Evolutionary conservation across 345 rosid genomes (phyloP), one percentile per base, ranked within the genome.

Genomic region (Lepidium didymum): DNA sequence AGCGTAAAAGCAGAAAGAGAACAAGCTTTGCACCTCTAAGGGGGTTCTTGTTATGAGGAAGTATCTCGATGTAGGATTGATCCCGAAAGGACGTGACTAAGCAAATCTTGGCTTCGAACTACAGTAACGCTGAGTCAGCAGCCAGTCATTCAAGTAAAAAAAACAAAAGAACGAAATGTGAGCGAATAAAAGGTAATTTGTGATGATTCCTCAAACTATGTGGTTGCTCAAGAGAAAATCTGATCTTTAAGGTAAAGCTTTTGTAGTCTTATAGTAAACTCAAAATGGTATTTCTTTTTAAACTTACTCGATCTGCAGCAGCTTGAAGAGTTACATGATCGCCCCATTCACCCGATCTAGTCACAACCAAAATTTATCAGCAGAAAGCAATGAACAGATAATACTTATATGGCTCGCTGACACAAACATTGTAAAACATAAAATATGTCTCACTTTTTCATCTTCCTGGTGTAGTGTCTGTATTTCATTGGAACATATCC

Each of bases 251-350:
- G 29, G 51, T 8, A 14, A 21, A 65, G 36, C 49, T 40, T 15
- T 34, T 33, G 45, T 13, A 61, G 50, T 54, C 36, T 33, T 40
- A 44, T 60, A 38, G 23, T 25, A 43, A 57, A 63, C 64, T 68
- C 49, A 23, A n/a, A 37, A 29, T 8, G 69, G 23, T 35, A 12
- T 61, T 11, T 60, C 18, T 47, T 14, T 27, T 1, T 10, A 42
- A 8, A 82, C 90, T 86, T 79, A 92, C 98, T 44, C 85, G 76
- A 82, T 92, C 98, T 67, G 98, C 98, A 37, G 98, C 98, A 69
- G 97, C 97, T 83, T 92, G 98, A 49, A 90, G 81, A 65, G 97
- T 92, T 21, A 92, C 75, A 75, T 92, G 98, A 76, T 92, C 98
- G 46, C 98, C 98, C 98, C 98, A 92, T 81, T 92, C 98, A 60